Evolutionary conservation across 2,329 filamentous ascomycete genomes (phyloP).

Genomic region (Trichoderma harzianum): DNA sequence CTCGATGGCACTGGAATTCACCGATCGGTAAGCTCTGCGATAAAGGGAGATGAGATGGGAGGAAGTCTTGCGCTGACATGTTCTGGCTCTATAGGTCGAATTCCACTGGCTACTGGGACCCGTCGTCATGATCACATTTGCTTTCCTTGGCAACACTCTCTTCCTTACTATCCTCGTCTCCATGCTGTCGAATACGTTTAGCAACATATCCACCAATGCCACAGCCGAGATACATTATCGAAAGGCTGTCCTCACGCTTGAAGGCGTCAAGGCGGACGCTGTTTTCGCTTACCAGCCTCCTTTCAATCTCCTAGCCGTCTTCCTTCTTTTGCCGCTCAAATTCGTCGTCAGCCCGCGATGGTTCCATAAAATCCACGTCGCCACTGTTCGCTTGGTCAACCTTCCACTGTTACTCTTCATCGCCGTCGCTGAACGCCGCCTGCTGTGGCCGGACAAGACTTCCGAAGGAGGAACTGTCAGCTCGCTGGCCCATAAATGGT

Average conservation of each 20-base stretch:
- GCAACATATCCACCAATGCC: slow-evolving; percentile 71
- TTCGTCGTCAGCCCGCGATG: slow-evolving; percentile 74
- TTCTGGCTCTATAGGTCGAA: slow-evolving; percentile 46
- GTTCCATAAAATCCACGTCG: slow-evolving; percentile 89
- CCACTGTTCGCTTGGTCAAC: slow-evolving; percentile 70
- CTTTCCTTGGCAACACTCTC: slow-evolving; percentile 80
- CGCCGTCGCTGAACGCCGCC: slow-evolving; percentile 64
- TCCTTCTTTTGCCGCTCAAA: slow-evolving; percentile 72
- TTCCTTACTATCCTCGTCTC: slow-evolving; percentile 88
- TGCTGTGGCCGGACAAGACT: slow-evolving; percentile 53
- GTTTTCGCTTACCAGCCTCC: slow-evolving; percentile 80
- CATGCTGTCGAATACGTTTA: slow-evolving; percentile 81
- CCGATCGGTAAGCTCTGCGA: slow-evolving; percentile 42
- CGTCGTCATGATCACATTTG: slow-evolving; percentile 75
- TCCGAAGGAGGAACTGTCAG: slow-evolving; percentile 21
- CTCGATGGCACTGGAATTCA: slow-evolving; percentile 69
- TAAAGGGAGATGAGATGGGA: neutral
- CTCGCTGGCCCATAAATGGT: slow-evolving; percentile 39
- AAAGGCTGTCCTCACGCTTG: slow-evolving; percentile 74
- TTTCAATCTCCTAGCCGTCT: slow-evolving; percentile 75
- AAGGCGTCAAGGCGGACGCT: slow-evolving; percentile 81
- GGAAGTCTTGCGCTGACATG: neutral
- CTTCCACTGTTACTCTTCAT: slow-evolving; percentile 71
- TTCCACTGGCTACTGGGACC: slow-evolving; percentile 81
- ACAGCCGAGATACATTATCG: slow-evolving; percentile 83